Evolutionary conservation across 2,329 filamentous ascomycete species (phyloP).

Genomic region (Aspergillus novoparasiticus): DNA sequence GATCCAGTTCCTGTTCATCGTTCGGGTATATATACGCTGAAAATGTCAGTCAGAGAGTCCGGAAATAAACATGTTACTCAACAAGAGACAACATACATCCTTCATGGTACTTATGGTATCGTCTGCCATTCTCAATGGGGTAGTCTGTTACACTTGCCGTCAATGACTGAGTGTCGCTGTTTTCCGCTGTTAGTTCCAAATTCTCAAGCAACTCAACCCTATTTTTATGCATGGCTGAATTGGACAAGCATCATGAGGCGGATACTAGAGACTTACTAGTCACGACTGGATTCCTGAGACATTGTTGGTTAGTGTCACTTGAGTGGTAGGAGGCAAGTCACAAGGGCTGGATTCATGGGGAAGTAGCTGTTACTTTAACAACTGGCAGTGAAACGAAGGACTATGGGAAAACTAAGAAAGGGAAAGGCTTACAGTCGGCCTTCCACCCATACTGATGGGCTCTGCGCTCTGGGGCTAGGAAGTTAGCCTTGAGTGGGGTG

Average conservation of each 20-base stretch:
- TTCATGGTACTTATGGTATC: slow-evolving; percentile 50
- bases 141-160: slow-evolving; percentile 48
- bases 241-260: not conserved
- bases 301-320: slow-evolving; percentile 22
- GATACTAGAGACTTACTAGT: slow-evolving; percentile 26
- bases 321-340: not conserved
- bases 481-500: slow-evolving; percentile 15
- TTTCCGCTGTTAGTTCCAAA: slow-evolving; percentile 1
- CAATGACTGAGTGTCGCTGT: slow-evolving; percentile 45
- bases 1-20: slow-evolving; percentile 58
- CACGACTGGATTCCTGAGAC: slow-evolving; percentile 28
- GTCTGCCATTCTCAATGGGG: slow-evolving; percentile 45
- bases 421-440: slow-evolving; percentile 18
- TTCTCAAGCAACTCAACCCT: not conserved
- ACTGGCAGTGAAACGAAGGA: slow-evolving; percentile 2
- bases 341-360: not conserved
- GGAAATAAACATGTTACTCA: not conserved
- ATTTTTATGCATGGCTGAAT: not conserved
- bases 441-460: slow-evolving; percentile 15
- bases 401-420: slow-evolving; percentile 1
- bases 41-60: slow-evolving; percentile 18
- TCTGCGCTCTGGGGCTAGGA: slow-evolving; percentile 8
- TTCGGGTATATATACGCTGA: slow-evolving; percentile 52
- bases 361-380: not conserved
- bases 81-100: slow-evolving; percentile 35